Percentiles rank a stretch among this genome's conserved stretches.
Evolutionary conservation across 768 basidiomycete genomes (phyloP).

Genomic region (Cyclocybe aegerita): DNA sequence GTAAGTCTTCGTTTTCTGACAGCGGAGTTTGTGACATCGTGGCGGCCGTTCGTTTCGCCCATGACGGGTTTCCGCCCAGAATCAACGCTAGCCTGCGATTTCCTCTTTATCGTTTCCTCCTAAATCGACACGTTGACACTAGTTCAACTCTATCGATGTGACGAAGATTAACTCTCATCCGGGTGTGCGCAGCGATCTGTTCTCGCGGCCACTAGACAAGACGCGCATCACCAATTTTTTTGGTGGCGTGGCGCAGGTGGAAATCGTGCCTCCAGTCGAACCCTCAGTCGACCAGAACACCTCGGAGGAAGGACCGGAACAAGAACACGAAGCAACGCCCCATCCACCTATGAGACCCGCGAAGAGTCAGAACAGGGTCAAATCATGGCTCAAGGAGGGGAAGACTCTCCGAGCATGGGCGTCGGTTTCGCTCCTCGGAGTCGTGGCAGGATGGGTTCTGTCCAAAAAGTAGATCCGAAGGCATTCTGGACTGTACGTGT

Average conservation of each 20-base stretch:
- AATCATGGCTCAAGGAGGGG: conserved; percentile 5
- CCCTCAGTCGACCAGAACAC: background rate
- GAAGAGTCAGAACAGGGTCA: background rate
- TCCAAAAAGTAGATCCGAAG: conserved; percentile 1
- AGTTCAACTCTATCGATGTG: conserved; percentile 84
- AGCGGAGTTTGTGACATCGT: too few species aligned
- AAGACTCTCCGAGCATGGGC: conserved; percentile 28
- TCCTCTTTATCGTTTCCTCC: too few species aligned
- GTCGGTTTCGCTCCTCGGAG: conserved; percentile 23
- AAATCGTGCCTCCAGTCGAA: conserved; percentile 40
- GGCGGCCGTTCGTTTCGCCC: too few species aligned
- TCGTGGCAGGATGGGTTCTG: conserved; percentile 29
- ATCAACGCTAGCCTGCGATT: too few species aligned
- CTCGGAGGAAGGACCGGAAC: conserved; percentile 1
- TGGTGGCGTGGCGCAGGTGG: conserved; percentile 84
- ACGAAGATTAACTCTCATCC: conserved; percentile 78
- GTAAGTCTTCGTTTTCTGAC: conserved; percentile 60
- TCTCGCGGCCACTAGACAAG: conserved; percentile 59
- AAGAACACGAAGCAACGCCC: background rate
- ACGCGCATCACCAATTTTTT: conserved; percentile 82
- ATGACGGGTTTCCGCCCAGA: too few species aligned
- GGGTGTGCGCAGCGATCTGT: conserved; percentile 87
- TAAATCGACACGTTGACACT: background rate
- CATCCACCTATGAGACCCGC: background rate
- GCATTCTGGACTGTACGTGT: background rate